A percentile compares a stretch with the other conserved stretches of the same genome.
Conservation (phyloP, 495 filamentous ascomycete genomes). For the Pyrenula massariospora region DNA sequence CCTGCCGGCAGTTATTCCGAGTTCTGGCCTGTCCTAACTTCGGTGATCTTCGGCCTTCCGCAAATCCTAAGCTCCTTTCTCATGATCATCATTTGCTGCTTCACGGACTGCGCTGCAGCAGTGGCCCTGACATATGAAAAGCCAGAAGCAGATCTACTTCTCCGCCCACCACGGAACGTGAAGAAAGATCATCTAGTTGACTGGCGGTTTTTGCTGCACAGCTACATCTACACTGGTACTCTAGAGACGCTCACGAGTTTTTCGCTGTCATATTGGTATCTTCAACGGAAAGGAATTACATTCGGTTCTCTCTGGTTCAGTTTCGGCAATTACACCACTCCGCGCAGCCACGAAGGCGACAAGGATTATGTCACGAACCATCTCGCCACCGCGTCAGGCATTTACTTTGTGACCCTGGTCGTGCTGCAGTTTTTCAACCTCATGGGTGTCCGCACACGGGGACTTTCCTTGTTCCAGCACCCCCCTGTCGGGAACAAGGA, state of each 20-base stretch:
- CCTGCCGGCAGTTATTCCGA: conserved; percentile 57
- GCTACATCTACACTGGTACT: conserved; percentile 52
- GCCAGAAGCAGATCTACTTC: conserved; percentile 57
- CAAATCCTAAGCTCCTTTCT: conserved; percentile 55
- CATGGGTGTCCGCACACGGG: conserved; percentile 47
- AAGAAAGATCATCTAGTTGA: conserved; percentile 54
- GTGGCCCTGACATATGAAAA: conserved; percentile 57
- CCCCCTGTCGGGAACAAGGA: conserved; percentile 44
- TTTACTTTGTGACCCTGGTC: conserved; percentile 22
- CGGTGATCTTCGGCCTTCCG: conserved; percentile 56
- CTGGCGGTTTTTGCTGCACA: conserved; percentile 48
- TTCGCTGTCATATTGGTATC: conserved; percentile 56
- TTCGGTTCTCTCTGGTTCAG: conserved; percentile 45
- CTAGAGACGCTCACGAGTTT: conserved; percentile 48
- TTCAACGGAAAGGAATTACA: conserved; percentile 42
- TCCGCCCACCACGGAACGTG: conserved; percentile 45
- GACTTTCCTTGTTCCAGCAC: conserved; percentile 55
- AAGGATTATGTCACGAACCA: conserved; percentile 18
- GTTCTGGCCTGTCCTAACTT: conserved; percentile 61
- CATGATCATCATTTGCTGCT: conserved; percentile 62
- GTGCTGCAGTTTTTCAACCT: conserved; percentile 53
- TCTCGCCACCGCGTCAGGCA: conserved; percentile 1
- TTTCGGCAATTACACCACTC: conserved; percentile 4
- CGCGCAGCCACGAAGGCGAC: neutral
- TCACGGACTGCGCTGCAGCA: conserved; percentile 48